Evolutionary conservation across 306 rosid genomes (phyloP).

Genomic region (Dryas alaskensis): DNA sequence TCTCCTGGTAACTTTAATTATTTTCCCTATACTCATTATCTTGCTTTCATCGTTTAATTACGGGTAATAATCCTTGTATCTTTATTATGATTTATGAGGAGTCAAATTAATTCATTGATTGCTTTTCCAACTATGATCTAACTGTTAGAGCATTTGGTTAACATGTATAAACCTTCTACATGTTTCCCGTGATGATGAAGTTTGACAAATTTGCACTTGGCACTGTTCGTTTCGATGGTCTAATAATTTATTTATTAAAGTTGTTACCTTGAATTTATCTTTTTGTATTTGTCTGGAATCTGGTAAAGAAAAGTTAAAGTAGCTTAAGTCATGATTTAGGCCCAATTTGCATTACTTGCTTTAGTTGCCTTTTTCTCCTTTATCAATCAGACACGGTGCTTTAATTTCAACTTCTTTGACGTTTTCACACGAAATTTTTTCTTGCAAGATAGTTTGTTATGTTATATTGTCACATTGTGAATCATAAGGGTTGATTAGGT

Average conservation of each 20-base stretch:
- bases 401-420: constrained; percentile 5
- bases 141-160: background rate
- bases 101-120: background rate
- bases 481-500: background rate
- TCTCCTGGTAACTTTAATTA: constrained; percentile 59
- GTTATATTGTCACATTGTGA: too few relatives aligned
- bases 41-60: background rate
- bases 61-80: background rate
- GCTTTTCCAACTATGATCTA: background rate
- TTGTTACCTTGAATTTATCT: background rate
- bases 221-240: background rate
- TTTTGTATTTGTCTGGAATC: constrained; percentile 11
- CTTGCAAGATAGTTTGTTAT: too few relatives aligned
- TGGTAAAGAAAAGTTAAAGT: constrained; percentile 18
- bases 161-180: background rate
- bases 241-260: constrained; percentile 2
- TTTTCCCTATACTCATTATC: background rate
- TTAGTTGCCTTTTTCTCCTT: background rate
- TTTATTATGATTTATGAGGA: background rate
- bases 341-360: constrained; percentile 14
- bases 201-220: background rate
- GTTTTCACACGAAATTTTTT: background rate
- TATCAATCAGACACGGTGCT: background rate
- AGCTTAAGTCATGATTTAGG: constrained; percentile 13
- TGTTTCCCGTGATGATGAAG: background rate